Evolutionary conservation across 495 filamentous ascomycete species (phyloP).

Genomic region (Daldinia concentrica): DNA sequence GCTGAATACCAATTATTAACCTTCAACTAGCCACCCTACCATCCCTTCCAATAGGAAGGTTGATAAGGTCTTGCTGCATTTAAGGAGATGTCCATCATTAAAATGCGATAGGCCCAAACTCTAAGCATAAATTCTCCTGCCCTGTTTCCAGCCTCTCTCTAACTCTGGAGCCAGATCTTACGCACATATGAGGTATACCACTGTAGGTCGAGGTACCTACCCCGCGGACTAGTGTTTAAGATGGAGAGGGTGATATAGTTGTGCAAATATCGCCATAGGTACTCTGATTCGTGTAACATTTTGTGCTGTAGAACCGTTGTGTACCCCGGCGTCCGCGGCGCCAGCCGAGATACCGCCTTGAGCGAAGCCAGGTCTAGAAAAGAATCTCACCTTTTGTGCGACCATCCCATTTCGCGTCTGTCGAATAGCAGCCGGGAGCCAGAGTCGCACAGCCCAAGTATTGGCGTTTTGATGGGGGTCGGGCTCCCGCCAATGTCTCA

Average conservation of each 20-base stretch:
- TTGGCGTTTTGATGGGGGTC: neutral
- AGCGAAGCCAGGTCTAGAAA: slow-evolving; percentile 1
- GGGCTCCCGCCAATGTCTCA: neutral
- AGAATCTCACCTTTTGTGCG: neutral
- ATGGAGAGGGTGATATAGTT: neutral
- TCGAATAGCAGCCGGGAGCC: neutral
- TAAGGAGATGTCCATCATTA: neutral
- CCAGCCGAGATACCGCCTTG: neutral
- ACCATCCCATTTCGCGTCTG: neutral
- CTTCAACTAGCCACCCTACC: neutral
- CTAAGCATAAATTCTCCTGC: neutral
- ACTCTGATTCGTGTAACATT: neutral
- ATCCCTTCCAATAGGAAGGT: neutral
- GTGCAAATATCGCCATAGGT: neutral
- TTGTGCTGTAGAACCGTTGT: neutral
- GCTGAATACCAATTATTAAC: neutral
- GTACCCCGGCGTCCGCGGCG: neutral
- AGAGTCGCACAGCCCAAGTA: neutral
- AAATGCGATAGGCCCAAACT: neutral
- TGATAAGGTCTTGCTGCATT: neutral
- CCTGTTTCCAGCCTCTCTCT: neutral
- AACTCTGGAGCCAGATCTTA: neutral
- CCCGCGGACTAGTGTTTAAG: neutral
- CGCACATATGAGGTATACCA: neutral
- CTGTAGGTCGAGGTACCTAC: neutral